Evolutionary conservation across 1,284 basidiomycete genomes (phyloP), one percentile per base, ranked within the genome.

Genomic region (Irpex rosettiformis): DNA sequence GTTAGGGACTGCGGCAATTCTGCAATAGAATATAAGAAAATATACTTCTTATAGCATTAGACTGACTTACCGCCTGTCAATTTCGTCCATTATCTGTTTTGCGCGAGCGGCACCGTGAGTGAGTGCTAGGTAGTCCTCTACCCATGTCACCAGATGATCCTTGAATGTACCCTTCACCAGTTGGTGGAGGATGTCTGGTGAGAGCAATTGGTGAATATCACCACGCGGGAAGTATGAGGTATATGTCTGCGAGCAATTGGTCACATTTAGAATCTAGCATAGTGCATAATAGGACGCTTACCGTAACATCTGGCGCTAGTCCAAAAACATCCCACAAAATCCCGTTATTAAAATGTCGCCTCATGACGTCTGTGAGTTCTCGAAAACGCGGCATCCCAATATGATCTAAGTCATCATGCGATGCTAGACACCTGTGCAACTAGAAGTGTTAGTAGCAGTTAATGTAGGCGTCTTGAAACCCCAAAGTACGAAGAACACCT

Each of bases 181-280:
- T 42, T 67, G 64, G 47, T 67, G 64, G 0, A 67, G 55, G 3
- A 64, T 6, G 30, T 67, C 69, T 1, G 66, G 66, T 0, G 71
- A 55, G 3, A 72, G 8, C 0, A 67, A 25, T 16, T 66, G 52
- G 29, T 67, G 63, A 13, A 72, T 70, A 54, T 73, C 63, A 3
- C 63, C 63, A n/a, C 65, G 61, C 1, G 67, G 65, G 25, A 69
- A 68, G 24, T 62, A n/a, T 11, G 33, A 8, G 10, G 33, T 37
- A 16, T 37, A 37, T 37, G 33, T 8, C 33, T 37, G 4, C 16
- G 16, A 8, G 33, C 11, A 8, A 37, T n/a, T n/a, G n/a, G n/a
- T n/a, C n/a, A n/a, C n/a, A n/a, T n/a, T n/a, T n/a, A n/a, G n/a
- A n/a, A n/a, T n/a, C n/a, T n/a, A n/a, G n/a, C n/a, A n/a, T n/a